These are phyloP conservation scores for Saturnispora saitoi DNA, from an alignment of 805 yeast species.

Conservation along the genomic window DNA sequence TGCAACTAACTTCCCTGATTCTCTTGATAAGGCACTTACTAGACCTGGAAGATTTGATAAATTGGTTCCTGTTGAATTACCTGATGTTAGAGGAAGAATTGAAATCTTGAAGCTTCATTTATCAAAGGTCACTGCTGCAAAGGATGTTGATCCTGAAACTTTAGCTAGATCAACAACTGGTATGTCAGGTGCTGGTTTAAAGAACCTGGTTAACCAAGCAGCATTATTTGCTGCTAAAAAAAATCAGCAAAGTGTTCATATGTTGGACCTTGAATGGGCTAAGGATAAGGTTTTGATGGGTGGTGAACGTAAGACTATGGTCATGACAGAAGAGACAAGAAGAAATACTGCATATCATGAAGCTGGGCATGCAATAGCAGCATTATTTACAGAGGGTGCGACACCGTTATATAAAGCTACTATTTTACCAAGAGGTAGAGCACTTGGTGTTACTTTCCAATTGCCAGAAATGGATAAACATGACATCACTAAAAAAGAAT, in stretches of 20 bases:
- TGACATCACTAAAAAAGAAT: constrained; percentile 82
- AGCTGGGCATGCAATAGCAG: constrained; percentile 99
- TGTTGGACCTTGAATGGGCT: constrained; percentile 97
- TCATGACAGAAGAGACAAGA: constrained; percentile 89
- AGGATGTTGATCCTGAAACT: constrained; percentile 78
- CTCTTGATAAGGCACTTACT: constrained; percentile 91
- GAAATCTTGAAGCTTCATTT: constrained; percentile 88
- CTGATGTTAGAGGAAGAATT: constrained; percentile 95
- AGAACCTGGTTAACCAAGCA: constrained; percentile 95
- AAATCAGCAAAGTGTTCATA: constrained; percentile 81
- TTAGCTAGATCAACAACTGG: constrained; percentile 98
- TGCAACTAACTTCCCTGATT: constrained; percentile 97
- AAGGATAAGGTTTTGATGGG: constrained; percentile 97
- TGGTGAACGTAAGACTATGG: constrained; percentile 97
- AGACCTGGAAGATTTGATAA: constrained; percentile 98
- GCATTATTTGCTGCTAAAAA: constrained; percentile 94
- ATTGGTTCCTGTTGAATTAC: constrained; percentile 88
- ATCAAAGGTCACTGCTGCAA: constrained; percentile 79
- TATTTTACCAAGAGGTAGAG: constrained; percentile 92
- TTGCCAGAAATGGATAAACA: constrained; percentile 97
- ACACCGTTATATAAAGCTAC: constrained; percentile 96
- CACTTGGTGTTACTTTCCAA: constrained; percentile 94
- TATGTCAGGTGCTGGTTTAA: constrained; percentile 93
- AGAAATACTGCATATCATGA: constrained; percentile 95
- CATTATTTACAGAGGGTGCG: constrained; percentile 89